Evolutionary conservation across 371 early-diverging fungal genomes (phyloP), one percentile per base, ranked within the genome.

Genomic region (Syncephalis plumigaleata): DNA sequence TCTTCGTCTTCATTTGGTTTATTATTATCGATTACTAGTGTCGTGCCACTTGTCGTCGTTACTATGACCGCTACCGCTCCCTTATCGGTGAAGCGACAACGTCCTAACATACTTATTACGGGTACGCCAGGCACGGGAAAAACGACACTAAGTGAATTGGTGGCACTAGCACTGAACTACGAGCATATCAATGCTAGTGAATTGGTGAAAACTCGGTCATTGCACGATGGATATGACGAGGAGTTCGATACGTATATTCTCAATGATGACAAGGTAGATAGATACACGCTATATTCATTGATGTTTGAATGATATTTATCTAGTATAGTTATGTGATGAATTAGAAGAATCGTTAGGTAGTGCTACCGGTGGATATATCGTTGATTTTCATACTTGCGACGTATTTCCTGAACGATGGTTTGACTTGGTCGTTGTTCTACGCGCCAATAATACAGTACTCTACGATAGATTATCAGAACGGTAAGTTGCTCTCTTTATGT

Each of bases 71-170:
- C 42, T 7, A 15, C 4, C 22, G 42, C 17, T 7, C 20, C 42
- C 4, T 4, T 13, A 5, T 21, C 22, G 4, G 22, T 42, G 42
- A 17, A 17, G n/a, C 65, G 71, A 22, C 51, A 61, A 39, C 54
- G 64, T 20, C 88, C 88, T 39, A 91, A 88, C 59, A 88, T 98
- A 47, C 75, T 98, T 31, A 81, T 98, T 39, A 96, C 98, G 1
- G 98, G 99, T 20, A 97, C 98, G 1, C 98, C 98, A 0, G 98
- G 98, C 36, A 91, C 90, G 0, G 98, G 98, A 44, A 99, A 99
- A 58, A 91, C 99, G 0, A 95, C 96, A 0, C 77, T 88, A 1
- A 67, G 81, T 9, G 84, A 87, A 65, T 65, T 87, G 70, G 66
- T 90, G 21, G 79, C 86, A 0, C 61, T 71, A 51, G 80, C 71